Evolutionary conservation across 305 asterid genomes (phyloP).

Genomic region (Fraxinus paxiana): DNA sequence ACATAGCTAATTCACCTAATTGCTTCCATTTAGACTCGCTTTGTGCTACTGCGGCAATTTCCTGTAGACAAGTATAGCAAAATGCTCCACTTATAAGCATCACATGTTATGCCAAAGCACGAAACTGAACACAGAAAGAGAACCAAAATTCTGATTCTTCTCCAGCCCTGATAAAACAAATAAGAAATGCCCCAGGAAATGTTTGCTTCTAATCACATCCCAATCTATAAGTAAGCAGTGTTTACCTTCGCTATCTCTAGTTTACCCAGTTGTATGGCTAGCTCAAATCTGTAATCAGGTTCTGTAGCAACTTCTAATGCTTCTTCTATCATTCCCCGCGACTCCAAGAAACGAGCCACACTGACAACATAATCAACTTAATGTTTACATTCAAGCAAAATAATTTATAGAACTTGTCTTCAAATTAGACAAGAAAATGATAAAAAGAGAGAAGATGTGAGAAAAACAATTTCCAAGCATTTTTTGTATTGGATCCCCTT

Average conservation of each 20-base stretch:
- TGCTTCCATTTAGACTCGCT: slow-evolving; percentile 97
- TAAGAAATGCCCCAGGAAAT: not conserved
- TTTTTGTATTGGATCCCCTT: not conserved
- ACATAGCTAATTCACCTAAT: slow-evolving; percentile 97
- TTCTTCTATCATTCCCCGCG: slow-evolving; percentile 91
- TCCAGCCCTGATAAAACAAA: slow-evolving; percentile 9
- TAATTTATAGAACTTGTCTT: not conserved
- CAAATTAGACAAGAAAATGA: not conserved
- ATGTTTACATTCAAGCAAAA: not conserved
- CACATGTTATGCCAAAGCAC: slow-evolving; percentile 9
- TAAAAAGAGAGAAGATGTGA: not conserved
- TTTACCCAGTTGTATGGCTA: slow-evolving; percentile 85
- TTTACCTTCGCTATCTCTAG: slow-evolving; percentile 84
- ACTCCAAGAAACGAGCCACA: slow-evolving; percentile 93
- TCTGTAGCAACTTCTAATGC: slow-evolving; percentile 94
- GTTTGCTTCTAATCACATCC: not conserved
- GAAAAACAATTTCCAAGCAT: not conserved
- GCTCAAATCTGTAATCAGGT: slow-evolving; percentile 93
- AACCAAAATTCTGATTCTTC: not conserved
- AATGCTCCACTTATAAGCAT: slow-evolving; percentile 24
- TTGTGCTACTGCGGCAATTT: slow-evolving; percentile 70
- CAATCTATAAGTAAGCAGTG: slow-evolving; percentile 18
- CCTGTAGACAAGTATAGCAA: slow-evolving; percentile 45
- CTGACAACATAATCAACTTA: slow-evolving; percentile 21
- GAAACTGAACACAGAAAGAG: not conserved